phyloP scores from a whole-genome alignment of 768 basidiomycete species.

The Naganishia randhawae region DNA sequence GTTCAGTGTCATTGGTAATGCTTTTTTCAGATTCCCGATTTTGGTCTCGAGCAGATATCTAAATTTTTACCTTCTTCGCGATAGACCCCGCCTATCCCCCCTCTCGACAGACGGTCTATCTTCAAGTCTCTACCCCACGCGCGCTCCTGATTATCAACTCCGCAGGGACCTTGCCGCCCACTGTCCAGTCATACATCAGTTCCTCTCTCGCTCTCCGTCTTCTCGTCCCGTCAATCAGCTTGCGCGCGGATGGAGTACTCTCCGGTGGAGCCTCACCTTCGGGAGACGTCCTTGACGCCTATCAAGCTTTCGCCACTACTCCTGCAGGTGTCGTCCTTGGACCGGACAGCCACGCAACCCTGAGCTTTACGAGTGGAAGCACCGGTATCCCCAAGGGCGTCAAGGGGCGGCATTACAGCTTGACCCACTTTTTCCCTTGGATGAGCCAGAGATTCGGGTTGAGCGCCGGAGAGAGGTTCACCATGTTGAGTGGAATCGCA shows the following conservation, averaged over 20 bases:
- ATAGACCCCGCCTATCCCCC: slow-evolving; percentile 95
- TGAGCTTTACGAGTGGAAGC: slow-evolving; percentile 94
- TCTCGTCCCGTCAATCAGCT: slow-evolving; percentile 82
- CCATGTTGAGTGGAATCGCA: slow-evolving; percentile 97
- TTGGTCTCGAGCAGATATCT: too few species aligned
- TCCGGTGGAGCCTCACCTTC: slow-evolving; percentile 58
- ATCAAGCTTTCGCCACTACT: slow-evolving; percentile 59
- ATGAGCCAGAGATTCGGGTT: slow-evolving; percentile 86
- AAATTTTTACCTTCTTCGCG: too few species aligned
- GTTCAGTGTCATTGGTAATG: slow-evolving; percentile 92
- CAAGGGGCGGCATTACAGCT: slow-evolving; percentile 83
- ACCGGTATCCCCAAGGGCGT: slow-evolving; percentile 99
- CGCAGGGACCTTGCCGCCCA: slow-evolving; percentile 72
- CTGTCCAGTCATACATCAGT: slow-evolving; percentile 77
- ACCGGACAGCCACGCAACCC: slow-evolving; percentile 89
- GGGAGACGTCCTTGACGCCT: slow-evolving; percentile 63
- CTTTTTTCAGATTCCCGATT: slow-evolving; percentile 29
- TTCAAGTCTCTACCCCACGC: slow-evolving; percentile 85
- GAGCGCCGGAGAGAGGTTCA: slow-evolving; percentile 72
- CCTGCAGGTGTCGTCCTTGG: slow-evolving; percentile 81
- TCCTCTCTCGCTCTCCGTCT: slow-evolving; percentile 77
- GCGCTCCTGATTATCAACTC: slow-evolving; percentile 86
- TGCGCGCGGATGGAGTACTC: slow-evolving; percentile 61
- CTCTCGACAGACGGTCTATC: slow-evolving; percentile 84
- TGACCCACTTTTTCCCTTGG: slow-evolving; percentile 99